These are phyloP conservation scores for Cutaneotrichosporon curvatum DNA, from an alignment of 1,284 basidiomycete genomes.

Conservation along the genomic window DNA sequence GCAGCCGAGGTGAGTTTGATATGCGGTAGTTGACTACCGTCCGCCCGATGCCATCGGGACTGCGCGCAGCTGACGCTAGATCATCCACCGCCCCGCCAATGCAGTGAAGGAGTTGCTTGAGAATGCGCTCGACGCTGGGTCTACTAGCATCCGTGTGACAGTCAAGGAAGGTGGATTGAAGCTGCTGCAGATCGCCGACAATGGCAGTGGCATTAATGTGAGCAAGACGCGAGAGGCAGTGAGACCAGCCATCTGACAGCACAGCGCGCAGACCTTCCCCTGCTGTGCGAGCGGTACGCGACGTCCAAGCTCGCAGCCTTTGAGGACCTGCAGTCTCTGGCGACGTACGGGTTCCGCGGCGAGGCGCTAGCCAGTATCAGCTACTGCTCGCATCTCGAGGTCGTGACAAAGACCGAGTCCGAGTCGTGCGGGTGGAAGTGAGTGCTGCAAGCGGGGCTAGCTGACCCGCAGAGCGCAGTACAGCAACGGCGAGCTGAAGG, in stretches of 20 bases:
- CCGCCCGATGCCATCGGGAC: not conserved
- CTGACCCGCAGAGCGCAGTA: slow-evolving; percentile 72
- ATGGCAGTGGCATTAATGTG: slow-evolving; percentile 87
- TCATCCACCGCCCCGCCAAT: slow-evolving; percentile 92
- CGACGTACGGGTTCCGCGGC: slow-evolving; percentile 94
- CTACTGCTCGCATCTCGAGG: slow-evolving; percentile 81
- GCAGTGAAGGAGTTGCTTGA: slow-evolving; percentile 96
- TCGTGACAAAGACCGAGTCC: slow-evolving; percentile 76
- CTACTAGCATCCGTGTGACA: slow-evolving; percentile 77
- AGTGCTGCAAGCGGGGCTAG: slow-evolving; percentile 30
- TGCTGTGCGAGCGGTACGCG: slow-evolving; percentile 90
- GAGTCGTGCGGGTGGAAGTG: slow-evolving; percentile 87
- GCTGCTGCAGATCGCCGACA: slow-evolving; percentile 91
- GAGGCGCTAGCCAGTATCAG: slow-evolving; percentile 96
- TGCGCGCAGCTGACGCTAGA: slow-evolving; percentile 58
- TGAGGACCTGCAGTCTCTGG: slow-evolving; percentile 74
- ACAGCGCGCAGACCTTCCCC: slow-evolving; percentile 69
- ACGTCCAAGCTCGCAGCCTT: slow-evolving; percentile 88
- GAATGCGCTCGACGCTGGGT: slow-evolving; percentile 86
- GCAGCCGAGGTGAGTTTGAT: slow-evolving; percentile 51
- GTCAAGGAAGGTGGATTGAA: slow-evolving; percentile 96
- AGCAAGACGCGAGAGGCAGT: slow-evolving; percentile 22
- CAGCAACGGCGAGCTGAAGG: slow-evolving; percentile 62
- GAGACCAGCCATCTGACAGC: too few relatives aligned
- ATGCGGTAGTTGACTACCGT: too few relatives aligned